Evolutionary conservation across 495 filamentous ascomycete species (phyloP), one percentile per base, ranked within the genome.

Genomic region (Lindgomyces ingoldianus): DNA sequence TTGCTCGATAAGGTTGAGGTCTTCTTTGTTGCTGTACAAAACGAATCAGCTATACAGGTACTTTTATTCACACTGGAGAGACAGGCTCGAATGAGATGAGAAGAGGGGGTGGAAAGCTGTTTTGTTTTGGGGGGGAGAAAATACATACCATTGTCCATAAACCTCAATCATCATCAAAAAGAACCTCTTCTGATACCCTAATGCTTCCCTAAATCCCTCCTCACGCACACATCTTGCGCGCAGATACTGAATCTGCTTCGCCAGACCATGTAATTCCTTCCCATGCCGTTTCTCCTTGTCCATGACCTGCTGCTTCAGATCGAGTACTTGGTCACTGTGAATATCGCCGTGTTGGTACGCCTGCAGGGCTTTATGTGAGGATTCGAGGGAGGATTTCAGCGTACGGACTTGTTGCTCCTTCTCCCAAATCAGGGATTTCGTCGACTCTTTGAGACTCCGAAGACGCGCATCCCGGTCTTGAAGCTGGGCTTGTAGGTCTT

Each of bases 221-320:
- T 96, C 93, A 22, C 94, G 83, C 72, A 84, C 81, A 73, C 87
- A 86, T 52, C 86, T 83, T 3, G 90, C 91, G 61, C 87, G 82
- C 60, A 98, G 84, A 87, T 89, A 98, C 65, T 91, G 81, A 68
- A 97, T 93, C 74, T 96, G 91, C 76, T 93, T 88, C 62, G 83
- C 84, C 72, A 98, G 79, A 11, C 92, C 92, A 49, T 85, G 83
- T 29, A 96, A 81, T 76, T 98, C 95, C 68, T 87, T 88, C 62
- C 83, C 82, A 67, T 96, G 93, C 51, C 82, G 78, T 57, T 80
- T 79, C 68, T 89, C 81, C 19, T 58, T n/a, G n/a, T n/a, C 68
- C 25, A 65, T 60, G 22, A 65, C 51, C 26, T 68, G 62, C 3
- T 52, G 16, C 14, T 68, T 49, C 8, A 64, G 51, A 19, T 68